These are phyloP conservation scores for Mucor indicus DNA, from an alignment of 371 early-diverging fungal genomes.

Conservation along the genomic window DNA sequence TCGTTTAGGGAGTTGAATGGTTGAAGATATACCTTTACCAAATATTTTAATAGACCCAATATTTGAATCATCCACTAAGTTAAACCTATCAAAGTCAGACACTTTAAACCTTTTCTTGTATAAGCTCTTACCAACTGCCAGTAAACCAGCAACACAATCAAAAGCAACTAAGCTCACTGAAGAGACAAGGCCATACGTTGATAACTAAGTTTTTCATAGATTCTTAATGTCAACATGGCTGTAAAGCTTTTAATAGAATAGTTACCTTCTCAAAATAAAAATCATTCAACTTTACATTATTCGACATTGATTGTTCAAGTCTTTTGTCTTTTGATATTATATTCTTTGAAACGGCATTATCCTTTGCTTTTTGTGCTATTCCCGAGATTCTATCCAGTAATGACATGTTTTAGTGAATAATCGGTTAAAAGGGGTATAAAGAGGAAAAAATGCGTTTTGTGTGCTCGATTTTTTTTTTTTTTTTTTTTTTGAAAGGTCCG, in stretches of 20 bases:
- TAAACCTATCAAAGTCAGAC: not conserved
- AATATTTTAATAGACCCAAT: slow-evolving; percentile 34
- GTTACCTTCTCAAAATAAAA: slow-evolving; percentile 22
- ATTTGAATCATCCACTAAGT: slow-evolving; percentile 14
- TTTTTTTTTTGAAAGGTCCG: not conserved
- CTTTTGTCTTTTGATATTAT: slow-evolving; percentile 42
- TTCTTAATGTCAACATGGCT: not conserved
- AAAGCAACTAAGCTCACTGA: slow-evolving; percentile 44
- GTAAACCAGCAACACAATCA: slow-evolving; percentile 53
- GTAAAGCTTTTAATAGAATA: not conserved
- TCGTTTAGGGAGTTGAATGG: slow-evolving; percentile 17
- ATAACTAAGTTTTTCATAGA: slow-evolving; percentile 16
- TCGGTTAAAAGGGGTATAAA: not conserved
- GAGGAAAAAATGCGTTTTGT: not conserved
- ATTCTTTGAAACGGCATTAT: slow-evolving; percentile 29
- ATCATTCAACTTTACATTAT: slow-evolving; percentile 16
- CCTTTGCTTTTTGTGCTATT: slow-evolving; percentile 40
- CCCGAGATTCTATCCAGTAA: slow-evolving; percentile 41
- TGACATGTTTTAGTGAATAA: too few species aligned
- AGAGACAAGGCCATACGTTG: slow-evolving; percentile 52
- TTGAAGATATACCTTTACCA: slow-evolving; percentile 38
- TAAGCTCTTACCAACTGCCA: slow-evolving; percentile 47
- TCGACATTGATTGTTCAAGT: slow-evolving; percentile 37
- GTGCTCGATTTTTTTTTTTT: not conserved
- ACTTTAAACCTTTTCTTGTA: not conserved